phyloP scores from a whole-genome alignment of 108 stramenopile genomes.

The Nannochloropsis gaditana region DNA sequence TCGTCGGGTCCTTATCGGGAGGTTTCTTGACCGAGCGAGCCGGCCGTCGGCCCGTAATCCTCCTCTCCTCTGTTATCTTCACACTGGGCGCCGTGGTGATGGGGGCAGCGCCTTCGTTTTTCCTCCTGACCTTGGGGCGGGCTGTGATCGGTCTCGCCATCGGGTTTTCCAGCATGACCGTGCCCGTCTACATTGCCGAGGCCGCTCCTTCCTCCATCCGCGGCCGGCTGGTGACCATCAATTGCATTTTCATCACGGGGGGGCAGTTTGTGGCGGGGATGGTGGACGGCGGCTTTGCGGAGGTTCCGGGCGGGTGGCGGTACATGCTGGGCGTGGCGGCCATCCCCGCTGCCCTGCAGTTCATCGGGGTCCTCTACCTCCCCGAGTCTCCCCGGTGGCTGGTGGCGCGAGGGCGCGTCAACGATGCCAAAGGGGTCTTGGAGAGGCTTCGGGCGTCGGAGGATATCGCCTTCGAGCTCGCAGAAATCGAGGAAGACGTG shows the following conservation, averaged over 20 bases:
- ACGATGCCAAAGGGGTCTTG: conserved; percentile 62
- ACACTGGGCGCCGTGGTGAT: conserved; percentile 45
- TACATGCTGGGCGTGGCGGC: conserved; percentile 73
- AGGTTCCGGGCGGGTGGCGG: conserved; percentile 63
- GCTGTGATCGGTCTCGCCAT: conserved; percentile 67
- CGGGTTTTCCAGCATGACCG: conserved; percentile 65
- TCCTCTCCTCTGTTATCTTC: conserved; percentile 41
- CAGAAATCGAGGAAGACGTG: conserved; percentile 43
- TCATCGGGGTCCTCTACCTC: conserved; percentile 35
- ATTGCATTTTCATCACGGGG: conserved; percentile 63
- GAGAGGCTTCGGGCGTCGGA: conserved; percentile 28
- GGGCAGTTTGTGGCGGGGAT: conserved; percentile 75
- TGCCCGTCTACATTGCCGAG: conserved; percentile 77
- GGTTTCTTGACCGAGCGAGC: conserved; percentile 32
- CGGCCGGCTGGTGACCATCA: conserved; percentile 68
- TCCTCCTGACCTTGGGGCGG: conserved; percentile 58
- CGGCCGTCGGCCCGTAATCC: conserved; percentile 44
- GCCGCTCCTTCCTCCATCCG: conserved; percentile 60
- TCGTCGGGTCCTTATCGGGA: conserved; percentile 37
- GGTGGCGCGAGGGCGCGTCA: conserved; percentile 51
- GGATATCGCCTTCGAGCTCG: conserved; percentile 26
- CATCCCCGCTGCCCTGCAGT: conserved; percentile 39
- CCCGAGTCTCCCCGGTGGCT: conserved; percentile 82
- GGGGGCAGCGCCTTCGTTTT: conserved; percentile 32
- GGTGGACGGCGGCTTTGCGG: conserved; percentile 62